Evolutionary conservation across 139 green algal species (phyloP).

Genomic region (Chlorella sp.): DNA sequence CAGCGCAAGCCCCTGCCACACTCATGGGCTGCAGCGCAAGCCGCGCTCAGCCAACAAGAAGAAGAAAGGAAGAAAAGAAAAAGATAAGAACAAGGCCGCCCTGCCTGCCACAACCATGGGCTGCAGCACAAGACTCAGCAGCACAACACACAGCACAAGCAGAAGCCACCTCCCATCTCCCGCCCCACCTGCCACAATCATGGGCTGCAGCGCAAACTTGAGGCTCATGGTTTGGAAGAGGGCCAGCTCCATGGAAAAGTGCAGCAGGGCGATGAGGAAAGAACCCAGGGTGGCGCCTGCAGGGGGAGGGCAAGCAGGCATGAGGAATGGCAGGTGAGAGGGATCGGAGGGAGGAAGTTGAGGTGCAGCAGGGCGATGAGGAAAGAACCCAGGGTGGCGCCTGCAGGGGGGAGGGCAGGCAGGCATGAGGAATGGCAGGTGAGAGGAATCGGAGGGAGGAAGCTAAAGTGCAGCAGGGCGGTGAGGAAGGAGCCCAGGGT

Average conservation of each 20-base stretch:
- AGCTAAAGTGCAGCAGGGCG: constrained; percentile 74
- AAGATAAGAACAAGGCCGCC: too few species aligned
- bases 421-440: not conserved
- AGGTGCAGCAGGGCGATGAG: constrained; percentile 81
- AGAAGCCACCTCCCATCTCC: not conserved
- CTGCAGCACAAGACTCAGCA: not conserved
- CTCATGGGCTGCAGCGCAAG: too few species aligned
- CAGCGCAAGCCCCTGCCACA: constrained; percentile 54
- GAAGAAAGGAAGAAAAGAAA: too few species aligned
- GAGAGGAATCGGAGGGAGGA: too few species aligned
- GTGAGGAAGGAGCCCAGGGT: constrained; percentile 84
- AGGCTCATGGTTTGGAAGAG: constrained; percentile 78
- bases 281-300: constrained; percentile 81
- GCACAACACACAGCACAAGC: not conserved
- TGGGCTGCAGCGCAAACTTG: constrained; percentile 65
- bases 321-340: not conserved
- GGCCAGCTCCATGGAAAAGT: constrained; percentile 78
- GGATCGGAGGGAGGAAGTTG: too few species aligned
- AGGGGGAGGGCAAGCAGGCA: not conserved
- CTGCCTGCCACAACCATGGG: too few species aligned
- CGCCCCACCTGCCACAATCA: constrained; percentile 71
- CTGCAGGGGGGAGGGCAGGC: constrained; percentile 46
- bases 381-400: constrained; percentile 82
- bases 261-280: constrained; percentile 77
- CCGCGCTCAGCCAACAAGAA: too few species aligned